Evolutionary conservation across 345 rosid species (phyloP).

Genomic region (Cardamine occulta): DNA sequence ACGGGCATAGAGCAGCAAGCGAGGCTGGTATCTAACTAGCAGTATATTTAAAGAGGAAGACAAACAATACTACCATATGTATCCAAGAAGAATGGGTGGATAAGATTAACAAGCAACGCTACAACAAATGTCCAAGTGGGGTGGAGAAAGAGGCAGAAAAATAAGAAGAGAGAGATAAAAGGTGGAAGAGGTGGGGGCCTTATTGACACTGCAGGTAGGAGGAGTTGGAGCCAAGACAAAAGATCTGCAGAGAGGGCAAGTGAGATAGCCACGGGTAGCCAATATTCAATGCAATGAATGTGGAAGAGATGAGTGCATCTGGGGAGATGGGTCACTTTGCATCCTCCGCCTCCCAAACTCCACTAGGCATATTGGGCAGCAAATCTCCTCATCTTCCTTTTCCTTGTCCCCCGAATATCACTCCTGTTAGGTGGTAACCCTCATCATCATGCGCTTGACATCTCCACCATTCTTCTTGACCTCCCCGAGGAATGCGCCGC

Average conservation of each 20-base stretch:
- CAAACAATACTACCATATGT: background rate
- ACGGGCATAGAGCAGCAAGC: background rate
- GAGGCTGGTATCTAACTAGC: background rate
- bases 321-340: constrained; percentile 53
- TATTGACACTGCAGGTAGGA: constrained; percentile 5
- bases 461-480: constrained; percentile 15
- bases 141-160: constrained; percentile 36
- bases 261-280: constrained; percentile 61
- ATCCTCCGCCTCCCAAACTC: constrained; percentile 59
- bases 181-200: constrained; percentile 10
- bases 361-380: constrained; percentile 70
- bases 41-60: background rate
- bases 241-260: constrained; percentile 83
- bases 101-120: constrained; percentile 17
- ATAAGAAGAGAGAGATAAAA: constrained; percentile 28
- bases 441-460: background rate
- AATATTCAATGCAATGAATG: constrained; percentile 58
- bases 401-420: constrained; percentile 47
- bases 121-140: constrained; percentile 38
- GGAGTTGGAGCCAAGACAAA: constrained; percentile 43
- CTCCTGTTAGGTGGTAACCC: constrained; percentile 39
- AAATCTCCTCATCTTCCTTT: constrained; percentile 33
- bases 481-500: constrained; percentile 55
- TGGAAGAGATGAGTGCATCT: constrained; percentile 79
- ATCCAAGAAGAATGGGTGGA: constrained; percentile 32